Percentiles rank a stretch among this genome's conserved stretches.
Conservation (phyloP, 75 land plant species). For the Cryptomeria japonica region DNA sequence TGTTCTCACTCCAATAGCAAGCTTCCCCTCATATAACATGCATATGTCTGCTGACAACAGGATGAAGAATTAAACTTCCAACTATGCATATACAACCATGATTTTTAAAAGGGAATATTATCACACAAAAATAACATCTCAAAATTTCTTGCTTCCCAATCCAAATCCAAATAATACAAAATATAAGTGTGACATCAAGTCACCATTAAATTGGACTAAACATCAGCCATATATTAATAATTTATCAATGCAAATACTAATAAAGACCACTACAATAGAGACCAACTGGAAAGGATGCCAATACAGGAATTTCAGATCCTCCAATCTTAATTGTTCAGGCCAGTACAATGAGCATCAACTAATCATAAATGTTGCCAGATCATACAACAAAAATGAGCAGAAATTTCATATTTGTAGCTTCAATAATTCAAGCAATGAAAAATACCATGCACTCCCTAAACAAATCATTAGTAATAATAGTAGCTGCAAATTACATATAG, state of each 20-base stretch:
- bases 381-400: not conserved
- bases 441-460: not conserved
- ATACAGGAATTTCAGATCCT: not conserved
- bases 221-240: not conserved
- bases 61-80: not conserved
- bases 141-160: not conserved
- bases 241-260: not conserved
- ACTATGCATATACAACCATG: not conserved
- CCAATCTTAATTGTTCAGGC: not conserved
- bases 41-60: conserved; percentile 72
- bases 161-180: not conserved
- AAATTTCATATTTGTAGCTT: not conserved
- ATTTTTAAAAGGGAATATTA: not conserved
- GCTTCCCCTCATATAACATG: conserved; percentile 86
- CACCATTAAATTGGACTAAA: not conserved
- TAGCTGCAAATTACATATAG: not conserved
- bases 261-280: not conserved
- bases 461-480: not conserved
- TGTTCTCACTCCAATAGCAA: conserved; percentile 86
- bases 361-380: not conserved
- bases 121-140: not conserved
- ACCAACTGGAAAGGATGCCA: not conserved
- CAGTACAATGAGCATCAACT: not conserved
- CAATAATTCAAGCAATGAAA: not conserved
- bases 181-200: not conserved